These are phyloP conservation scores for Candida michaelii DNA, from an alignment of 805 yeast genomes.

Conservation along the genomic window DNA sequence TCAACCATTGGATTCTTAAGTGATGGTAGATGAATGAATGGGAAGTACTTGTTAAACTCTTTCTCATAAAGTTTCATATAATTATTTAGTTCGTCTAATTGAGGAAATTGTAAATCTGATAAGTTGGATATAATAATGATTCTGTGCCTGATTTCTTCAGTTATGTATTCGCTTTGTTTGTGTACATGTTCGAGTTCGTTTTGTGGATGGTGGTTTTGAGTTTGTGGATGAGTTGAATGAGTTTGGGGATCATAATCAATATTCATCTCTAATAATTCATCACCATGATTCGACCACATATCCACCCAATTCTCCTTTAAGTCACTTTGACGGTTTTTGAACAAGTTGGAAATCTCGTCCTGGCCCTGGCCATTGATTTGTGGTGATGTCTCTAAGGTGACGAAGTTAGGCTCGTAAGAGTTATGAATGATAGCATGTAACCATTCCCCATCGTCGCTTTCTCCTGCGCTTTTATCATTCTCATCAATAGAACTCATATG, in stretches of 20 bases:
- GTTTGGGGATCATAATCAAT: neutral
- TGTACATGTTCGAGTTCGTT: neutral
- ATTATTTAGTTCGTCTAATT: constrained; percentile 70
- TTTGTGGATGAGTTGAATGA: too few species aligned
- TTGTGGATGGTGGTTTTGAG: neutral
- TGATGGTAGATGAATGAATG: constrained; percentile 77
- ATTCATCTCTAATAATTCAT: neutral
- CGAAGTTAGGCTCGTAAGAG: constrained; percentile 59
- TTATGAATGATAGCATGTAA: constrained; percentile 67
- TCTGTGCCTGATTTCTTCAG: constrained; percentile 50
- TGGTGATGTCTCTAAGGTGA: constrained; percentile 8
- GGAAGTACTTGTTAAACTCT: constrained; percentile 80
- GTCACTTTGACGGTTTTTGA: constrained; percentile 66
- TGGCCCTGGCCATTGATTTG: constrained; percentile 8
- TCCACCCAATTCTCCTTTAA: constrained; percentile 31
- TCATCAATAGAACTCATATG: neutral
- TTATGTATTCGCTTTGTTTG: constrained; percentile 14
- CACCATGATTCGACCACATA: constrained; percentile 2
- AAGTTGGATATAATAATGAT: constrained; percentile 57
- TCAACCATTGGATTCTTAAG: constrained; percentile 40
- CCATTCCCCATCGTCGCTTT: constrained; percentile 51
- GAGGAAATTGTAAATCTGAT: constrained; percentile 64
- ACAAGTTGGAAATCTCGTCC: constrained; percentile 59
- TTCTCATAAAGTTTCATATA: constrained; percentile 72
- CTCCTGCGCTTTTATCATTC: constrained; percentile 1